phyloP scores from a whole-genome alignment of 23 red algal species.

The Gracilariopsis chorda region DNA sequence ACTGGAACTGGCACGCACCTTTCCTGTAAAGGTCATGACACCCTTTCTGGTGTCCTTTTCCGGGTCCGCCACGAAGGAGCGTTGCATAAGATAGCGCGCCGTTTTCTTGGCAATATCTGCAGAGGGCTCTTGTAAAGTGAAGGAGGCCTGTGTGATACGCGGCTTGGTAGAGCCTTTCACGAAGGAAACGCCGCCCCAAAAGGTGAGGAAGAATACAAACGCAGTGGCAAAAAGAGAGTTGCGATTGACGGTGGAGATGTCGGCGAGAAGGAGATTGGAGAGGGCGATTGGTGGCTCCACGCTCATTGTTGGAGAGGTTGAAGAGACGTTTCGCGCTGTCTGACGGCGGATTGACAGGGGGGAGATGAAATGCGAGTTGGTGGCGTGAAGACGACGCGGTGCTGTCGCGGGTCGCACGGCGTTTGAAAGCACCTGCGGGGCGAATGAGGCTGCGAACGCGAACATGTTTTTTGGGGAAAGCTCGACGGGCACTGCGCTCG shows the following conservation, averaged over 20 bases:
- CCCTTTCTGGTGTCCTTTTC: conserved; percentile 69
- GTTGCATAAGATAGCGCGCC: conserved; percentile 50
- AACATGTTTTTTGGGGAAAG: not conserved
- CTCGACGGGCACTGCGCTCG: too few species aligned
- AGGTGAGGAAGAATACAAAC: conserved; percentile 80
- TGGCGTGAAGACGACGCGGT: not conserved
- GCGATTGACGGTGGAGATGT: conserved; percentile 53
- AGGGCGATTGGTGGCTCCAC: not conserved
- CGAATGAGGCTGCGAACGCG: not conserved
- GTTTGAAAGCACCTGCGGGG: not conserved
- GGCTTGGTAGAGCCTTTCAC: conserved; percentile 81
- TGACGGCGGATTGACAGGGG: not conserved
- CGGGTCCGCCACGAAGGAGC: conserved; percentile 57
- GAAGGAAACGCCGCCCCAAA: conserved; percentile 82
- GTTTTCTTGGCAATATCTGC: conserved; percentile 49
- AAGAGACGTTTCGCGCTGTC: too few species aligned
- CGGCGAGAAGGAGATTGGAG: conserved; percentile 10
- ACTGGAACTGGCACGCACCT: conserved; percentile 58
- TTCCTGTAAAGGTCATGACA: conserved; percentile 69
- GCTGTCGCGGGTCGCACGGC: not conserved
- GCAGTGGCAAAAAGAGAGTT: conserved; percentile 56
- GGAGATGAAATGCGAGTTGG: not conserved
- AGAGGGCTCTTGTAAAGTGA: conserved; percentile 29
- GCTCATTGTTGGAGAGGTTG: not conserved
- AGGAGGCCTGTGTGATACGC: conserved; percentile 72